Base-by-base conservation (phyloP, 352 stramenopile genomes). In the Pythium aphanidermatum region DNA sequence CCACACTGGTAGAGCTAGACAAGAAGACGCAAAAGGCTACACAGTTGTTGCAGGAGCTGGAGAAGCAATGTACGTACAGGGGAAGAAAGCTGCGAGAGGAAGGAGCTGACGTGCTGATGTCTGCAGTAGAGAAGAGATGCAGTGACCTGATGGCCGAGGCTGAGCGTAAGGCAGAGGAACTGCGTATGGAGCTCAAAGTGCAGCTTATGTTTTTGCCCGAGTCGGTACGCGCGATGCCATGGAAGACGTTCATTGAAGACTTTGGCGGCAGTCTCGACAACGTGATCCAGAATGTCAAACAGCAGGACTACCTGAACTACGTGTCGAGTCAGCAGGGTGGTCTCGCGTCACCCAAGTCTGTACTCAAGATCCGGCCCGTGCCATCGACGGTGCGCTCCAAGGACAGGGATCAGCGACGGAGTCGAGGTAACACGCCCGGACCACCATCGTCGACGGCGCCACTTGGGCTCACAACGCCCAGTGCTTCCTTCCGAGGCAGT, bases 201-300 rank as follows among this genome's bases (percentile, higher is more conserved):
- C 74, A 91, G 63, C 63, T 91, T 59, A 66, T 89, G 46, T 85
- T 67, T 26, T 48, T 91, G 13, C 79, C 79, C 16, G 68, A 86
- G 40, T 64, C 73, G 5, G 76, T 91, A 54, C 76, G 74, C 20
- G 61, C 69, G 46, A 87, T 91, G 76, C 64, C 74, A 12, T 88
- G 76, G 76, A 83, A 81, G 53, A 86, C 69, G 30, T 87, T 91
- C 51, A 81, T 76, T 31, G 69, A 79, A n/a, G 74, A 89, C 52
- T 89, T 83, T 56, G 73, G 69, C 29, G 79, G 79, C 31, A 74
- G 76, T 46, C 59, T 91, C 21, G 61, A 79, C 42, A 86, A 83
- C 49, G 75, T 74, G 33, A 86, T 87, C 27, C 54, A 86, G 53
- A 79, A 76, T 47, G 71, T 86, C 45, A 63, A 68, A 40, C 40